These are phyloP conservation scores for Syzygium jambos DNA, from an alignment of 345 rosid genomes.

Conservation along the genomic window DNA sequence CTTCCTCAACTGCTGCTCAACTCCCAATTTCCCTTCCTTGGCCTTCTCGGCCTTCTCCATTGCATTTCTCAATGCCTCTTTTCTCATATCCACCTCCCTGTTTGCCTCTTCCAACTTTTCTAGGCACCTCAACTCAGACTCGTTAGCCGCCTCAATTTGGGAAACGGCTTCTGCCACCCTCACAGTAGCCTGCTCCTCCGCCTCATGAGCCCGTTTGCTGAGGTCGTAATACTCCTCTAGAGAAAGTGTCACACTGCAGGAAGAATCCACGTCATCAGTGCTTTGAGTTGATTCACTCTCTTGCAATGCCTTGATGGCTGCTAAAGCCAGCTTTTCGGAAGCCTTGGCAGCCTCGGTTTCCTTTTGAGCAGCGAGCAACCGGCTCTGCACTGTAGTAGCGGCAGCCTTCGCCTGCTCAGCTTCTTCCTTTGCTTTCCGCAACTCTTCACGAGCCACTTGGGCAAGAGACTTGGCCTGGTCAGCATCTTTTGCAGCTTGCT, in stretches of 20 bases:
- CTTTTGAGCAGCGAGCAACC: slow-evolving; percentile 69
- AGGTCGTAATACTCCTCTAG: slow-evolving; percentile 85
- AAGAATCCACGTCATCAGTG: slow-evolving; percentile 25
- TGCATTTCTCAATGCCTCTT: slow-evolving; percentile 49
- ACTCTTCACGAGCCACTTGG: slow-evolving; percentile 64
- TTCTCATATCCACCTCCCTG: slow-evolving; percentile 43
- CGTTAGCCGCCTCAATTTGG: slow-evolving; percentile 68
- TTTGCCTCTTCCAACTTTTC: slow-evolving; percentile 56
- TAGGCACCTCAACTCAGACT: slow-evolving; percentile 43
- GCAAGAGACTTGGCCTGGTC: slow-evolving; percentile 72
- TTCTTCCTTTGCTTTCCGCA: slow-evolving; percentile 67
- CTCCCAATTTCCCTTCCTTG: slow-evolving; percentile 74
- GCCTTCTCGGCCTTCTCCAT: slow-evolving; percentile 76
- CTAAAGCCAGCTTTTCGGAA: slow-evolving; percentile 74
- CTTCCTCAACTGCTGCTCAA: slow-evolving; percentile 76
- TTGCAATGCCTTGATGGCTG: slow-evolving; percentile 79
- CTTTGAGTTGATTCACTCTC: slow-evolving; percentile 63
- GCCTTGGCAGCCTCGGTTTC: slow-evolving; percentile 90
- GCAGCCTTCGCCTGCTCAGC: slow-evolving; percentile 83
- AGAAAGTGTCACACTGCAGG: slow-evolving; percentile 58
- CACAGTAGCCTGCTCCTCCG: slow-evolving; percentile 61
- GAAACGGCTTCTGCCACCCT: slow-evolving; percentile 65
- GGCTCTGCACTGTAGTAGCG: slow-evolving; percentile 58
- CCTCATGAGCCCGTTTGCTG: slow-evolving; percentile 73
- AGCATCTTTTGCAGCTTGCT: slow-evolving; percentile 65